These are phyloP conservation scores for Penicillium sp. DNA, from an alignment of 2,329 filamentous ascomycete genomes.

Conservation along the genomic window DNA sequence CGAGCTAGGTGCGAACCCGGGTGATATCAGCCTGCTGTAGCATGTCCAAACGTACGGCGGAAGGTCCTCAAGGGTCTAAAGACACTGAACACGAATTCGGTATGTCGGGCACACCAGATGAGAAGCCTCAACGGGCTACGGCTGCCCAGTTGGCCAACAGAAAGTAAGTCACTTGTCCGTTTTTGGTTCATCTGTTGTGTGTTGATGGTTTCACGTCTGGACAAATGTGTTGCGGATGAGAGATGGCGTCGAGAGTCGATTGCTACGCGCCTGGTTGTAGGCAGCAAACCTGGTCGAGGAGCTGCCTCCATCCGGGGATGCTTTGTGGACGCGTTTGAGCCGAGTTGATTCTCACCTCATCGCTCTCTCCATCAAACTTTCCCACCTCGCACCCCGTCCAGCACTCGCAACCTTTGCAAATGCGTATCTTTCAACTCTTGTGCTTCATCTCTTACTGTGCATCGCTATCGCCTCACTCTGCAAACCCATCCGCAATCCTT, in stretches of 20 bases:
- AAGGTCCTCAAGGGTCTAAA: constrained; percentile 45
- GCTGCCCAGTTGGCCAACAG: constrained; percentile 61
- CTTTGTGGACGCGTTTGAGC: background rate
- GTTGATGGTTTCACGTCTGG: background rate
- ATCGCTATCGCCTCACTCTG: background rate
- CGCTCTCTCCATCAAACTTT: background rate
- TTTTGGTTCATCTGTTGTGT: constrained; percentile 3
- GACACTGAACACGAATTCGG: constrained; percentile 41
- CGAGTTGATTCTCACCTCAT: background rate
- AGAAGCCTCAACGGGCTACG: constrained; percentile 58
- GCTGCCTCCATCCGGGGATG: background rate
- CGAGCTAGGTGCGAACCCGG: constrained; percentile 8
- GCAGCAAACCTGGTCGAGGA: background rate
- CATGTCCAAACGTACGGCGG: constrained; percentile 50
- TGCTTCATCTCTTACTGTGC: background rate
- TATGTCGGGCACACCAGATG: constrained; percentile 51
- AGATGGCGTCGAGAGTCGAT: background rate
- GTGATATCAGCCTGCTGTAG: constrained; percentile 14
- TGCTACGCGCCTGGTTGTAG: background rate
- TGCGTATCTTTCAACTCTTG: background rate
- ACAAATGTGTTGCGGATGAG: background rate
- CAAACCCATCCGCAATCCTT: background rate
- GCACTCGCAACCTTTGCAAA: background rate
- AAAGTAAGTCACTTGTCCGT: constrained; percentile 56
- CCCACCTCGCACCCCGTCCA: background rate